Base-by-base conservation (phyloP, 495 filamentous ascomycete genomes). In the Aspergillus sparsus region DNA sequence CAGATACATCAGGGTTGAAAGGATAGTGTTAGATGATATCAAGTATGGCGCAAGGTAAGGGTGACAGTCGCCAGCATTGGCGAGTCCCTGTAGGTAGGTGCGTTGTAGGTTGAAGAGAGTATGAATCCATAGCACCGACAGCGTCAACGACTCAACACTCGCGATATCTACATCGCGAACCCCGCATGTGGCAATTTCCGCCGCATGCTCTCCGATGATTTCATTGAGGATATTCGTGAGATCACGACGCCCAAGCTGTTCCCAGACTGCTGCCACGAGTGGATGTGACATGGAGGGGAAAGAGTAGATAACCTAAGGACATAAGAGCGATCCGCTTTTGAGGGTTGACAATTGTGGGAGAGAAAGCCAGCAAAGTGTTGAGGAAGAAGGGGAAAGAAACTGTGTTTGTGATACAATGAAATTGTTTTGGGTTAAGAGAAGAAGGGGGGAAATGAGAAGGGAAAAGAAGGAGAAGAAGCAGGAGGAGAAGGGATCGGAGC, bases 201-300 rank as follows among this genome's bases (percentile, higher is more conserved):
- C 49, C 8, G 65, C 64, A 62, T 71, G 66, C 41, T 69, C 63
- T 0, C 68, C 68, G 36, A 71, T 67, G 34, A 68, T 65, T 49
- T 71, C 68, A n/a, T 63, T 62, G 7, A 71, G 51, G 35, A 71
- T 71, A 33, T 67, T 71, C 15, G 67, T 54, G 12, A 71, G 56
- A 60, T 71, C 68, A 53, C 62, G 60, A 39, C 68, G 68, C 35
- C 66, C 62, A 37, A 69, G 56, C 59, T 71, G 68, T 59, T 68
- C 66, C 66, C 66, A 71, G 52, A 69, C 66, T 55, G 68, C 68
- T 61, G 68, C 68, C 62, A 69, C 63, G 44, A 68, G 62, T 55
- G 60, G 68, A 63, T 71, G 68, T 61, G 68, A 71, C 68, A 71
- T 71, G 51, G 58, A 55, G 65, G 34, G 64, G 34, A 35, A 55